Evolutionary conservation across 2,329 filamentous ascomycete genomes (phyloP), one percentile per base, ranked within the genome.

Genomic region (Graphium sp.): DNA sequence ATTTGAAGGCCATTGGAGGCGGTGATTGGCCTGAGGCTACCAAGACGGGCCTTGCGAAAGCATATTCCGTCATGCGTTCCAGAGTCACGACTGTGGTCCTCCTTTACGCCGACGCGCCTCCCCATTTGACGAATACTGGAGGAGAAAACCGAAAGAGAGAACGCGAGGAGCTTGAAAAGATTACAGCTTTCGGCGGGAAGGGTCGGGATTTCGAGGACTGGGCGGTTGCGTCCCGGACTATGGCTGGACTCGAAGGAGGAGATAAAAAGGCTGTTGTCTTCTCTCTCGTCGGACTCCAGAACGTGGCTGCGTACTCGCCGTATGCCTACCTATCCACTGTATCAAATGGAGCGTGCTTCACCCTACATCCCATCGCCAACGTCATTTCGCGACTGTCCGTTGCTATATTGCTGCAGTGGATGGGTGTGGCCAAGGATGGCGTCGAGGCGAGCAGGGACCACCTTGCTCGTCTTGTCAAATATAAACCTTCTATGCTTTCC

Each of bases 71-170:
- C 17, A 63, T 66, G 58, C 52, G 60, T 17, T 36, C 49, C 0
- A 53, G 56, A 8, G 59, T 55, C 6, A 58, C 54, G 11, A 66
- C 62, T 0, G 41, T 66, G n/a, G 49, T 62, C 25, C 36, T 65
- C 5, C 41, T 62, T 12, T 65, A 58, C 34, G 51, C 58, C 1
- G 58, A 65, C 43, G 57, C 58, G 9, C 50, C 57, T 20, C 55
- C 62, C n/a, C 58, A 63, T 39, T 47, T 47, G 36, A 37, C 43
- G 28, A 39, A 41, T 30, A 39, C 41, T 16, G 37, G 33, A 16
- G 46, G 45, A 31, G 30, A 31, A 18, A 51, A 53, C 35, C 37
- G 37, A 26, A 24, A 23, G 16, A 40, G 33, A 24, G n/a, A n/a
- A n/a, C n/a, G n/a, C n/a, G n/a, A n/a, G n/a, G 56, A 55, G 37